Conservation (phyloP, 1,284 basidiomycete genomes). For the Cronartium quercuum region DNA sequence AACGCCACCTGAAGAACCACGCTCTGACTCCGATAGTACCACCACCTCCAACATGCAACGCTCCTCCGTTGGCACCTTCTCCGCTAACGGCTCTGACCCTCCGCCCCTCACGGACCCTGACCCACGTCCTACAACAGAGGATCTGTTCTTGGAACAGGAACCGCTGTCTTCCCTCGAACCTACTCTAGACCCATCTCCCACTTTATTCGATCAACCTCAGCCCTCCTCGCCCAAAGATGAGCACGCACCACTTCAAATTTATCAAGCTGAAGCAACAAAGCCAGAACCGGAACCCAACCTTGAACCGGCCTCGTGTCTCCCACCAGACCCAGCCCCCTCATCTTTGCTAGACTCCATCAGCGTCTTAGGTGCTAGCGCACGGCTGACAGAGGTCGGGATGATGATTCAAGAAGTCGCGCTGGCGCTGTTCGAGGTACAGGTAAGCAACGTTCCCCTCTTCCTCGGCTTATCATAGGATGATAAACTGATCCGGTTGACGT, state of each 20-base stretch:
- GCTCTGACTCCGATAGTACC: not conserved
- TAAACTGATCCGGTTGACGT: not conserved
- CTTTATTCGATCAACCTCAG: not conserved
- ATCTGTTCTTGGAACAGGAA: not conserved
- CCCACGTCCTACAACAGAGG: not conserved
- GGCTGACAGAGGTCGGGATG: slow-evolving; percentile 12
- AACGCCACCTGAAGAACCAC: not conserved
- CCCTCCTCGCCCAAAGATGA: not conserved
- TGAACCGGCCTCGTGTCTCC: not conserved
- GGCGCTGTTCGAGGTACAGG: slow-evolving; percentile 21
- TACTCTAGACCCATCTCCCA: not conserved
- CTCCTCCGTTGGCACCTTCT: not conserved
- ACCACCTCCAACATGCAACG: not conserved
- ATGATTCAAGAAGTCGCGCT: slow-evolving; percentile 20
- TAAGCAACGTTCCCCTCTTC: not conserved
- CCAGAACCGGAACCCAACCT: not conserved
- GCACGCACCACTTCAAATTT: not conserved
- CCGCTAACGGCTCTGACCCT: not conserved
- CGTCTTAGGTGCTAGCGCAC: not conserved
- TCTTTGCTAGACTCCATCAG: not conserved
- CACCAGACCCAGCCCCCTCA: not conserved
- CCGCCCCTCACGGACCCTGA: not conserved
- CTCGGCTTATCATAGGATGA: not conserved
- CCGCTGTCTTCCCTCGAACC: not conserved
- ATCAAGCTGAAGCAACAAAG: not conserved